A percentile compares a stretch with the other conserved stretches of the same genome.
These are phyloP conservation scores for Arthrobotrys sphaeroides DNA, from an alignment of 2,329 filamentous ascomycete genomes.

Conservation along the genomic window DNA sequence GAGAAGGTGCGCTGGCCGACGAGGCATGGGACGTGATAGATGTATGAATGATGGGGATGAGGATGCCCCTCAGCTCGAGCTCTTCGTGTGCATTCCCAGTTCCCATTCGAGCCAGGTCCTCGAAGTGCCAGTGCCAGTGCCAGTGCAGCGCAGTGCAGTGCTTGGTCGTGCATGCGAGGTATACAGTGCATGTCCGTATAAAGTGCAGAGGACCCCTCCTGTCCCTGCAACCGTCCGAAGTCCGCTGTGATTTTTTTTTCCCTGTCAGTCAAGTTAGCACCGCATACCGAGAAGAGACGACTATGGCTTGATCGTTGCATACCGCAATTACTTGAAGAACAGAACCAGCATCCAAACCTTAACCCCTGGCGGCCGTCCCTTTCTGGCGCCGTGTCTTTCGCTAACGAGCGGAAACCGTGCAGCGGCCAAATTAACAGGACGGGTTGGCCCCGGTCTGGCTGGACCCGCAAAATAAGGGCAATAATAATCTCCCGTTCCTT, in stretches of 20 bases:
- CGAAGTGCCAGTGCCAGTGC: no score
- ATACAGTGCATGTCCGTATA: not conserved
- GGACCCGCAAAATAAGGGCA: no score
- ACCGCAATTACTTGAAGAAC: not conserved
- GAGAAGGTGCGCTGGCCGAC: constrained; percentile 29
- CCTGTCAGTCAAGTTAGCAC: not conserved
- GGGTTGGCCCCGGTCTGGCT: constrained; percentile 18
- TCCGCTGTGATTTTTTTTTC: no score
- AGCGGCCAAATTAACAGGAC: constrained; percentile 20
- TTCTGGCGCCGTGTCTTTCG: constrained; percentile 12
- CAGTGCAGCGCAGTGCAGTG: no score
- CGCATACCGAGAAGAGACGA: not conserved
- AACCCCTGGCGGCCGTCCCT: constrained; percentile 1
- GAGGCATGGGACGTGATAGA: constrained; percentile 17
- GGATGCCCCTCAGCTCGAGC: not conserved
- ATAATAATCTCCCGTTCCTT: no score
- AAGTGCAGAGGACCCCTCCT: not conserved
- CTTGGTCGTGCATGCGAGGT: not conserved
- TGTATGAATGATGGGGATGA: not conserved
- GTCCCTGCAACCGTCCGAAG: not conserved
- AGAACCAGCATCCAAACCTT: not conserved
- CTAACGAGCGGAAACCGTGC: constrained; percentile 20
- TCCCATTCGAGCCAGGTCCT: no score
- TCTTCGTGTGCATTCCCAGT: no score
- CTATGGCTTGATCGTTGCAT: constrained; percentile 15